These are phyloP conservation scores for Zygoascus biomembranicola DNA, from an alignment of 805 yeast species.

Conservation along the genomic window DNA sequence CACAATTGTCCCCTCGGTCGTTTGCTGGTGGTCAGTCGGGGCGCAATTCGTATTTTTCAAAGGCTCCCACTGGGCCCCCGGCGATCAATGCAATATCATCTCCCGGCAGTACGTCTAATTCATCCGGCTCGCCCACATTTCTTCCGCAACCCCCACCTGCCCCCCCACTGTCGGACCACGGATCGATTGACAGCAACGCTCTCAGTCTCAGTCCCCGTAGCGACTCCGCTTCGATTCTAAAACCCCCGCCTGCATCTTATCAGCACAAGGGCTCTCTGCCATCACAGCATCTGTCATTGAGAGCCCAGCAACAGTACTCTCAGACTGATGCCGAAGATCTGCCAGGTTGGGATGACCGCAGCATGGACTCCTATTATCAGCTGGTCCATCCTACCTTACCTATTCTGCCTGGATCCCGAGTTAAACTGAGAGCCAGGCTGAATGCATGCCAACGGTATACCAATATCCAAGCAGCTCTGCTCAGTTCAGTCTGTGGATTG, in stretches of 20 bases:
- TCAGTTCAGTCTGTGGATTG: constrained; percentile 15
- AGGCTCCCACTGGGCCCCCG: constrained; percentile 3
- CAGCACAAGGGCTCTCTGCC: neutral
- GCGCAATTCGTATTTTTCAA: neutral
- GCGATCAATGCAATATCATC: neutral
- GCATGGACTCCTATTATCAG: constrained; percentile 30
- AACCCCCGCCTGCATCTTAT: neutral
- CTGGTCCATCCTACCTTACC: constrained; percentile 33
- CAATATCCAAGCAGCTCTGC: constrained; percentile 21
- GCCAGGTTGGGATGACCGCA: constrained; percentile 19
- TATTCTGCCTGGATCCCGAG: constrained; percentile 28
- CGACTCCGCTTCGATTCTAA: neutral
- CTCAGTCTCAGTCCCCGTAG: neutral
- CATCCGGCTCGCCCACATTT: neutral
- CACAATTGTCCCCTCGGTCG: neutral
- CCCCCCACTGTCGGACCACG: neutral
- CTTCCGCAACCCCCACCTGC: neutral
- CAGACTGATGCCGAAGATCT: neutral
- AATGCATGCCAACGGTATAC: constrained; percentile 18
- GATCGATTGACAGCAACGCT: neutral
- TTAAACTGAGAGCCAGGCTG: constrained; percentile 25
- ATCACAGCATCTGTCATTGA: neutral
- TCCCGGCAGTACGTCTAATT: neutral
- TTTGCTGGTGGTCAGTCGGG: neutral
- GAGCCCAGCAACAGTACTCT: neutral